Conservation (phyloP, 495 filamentous ascomycete species). For the Neurospora africana region DNA sequence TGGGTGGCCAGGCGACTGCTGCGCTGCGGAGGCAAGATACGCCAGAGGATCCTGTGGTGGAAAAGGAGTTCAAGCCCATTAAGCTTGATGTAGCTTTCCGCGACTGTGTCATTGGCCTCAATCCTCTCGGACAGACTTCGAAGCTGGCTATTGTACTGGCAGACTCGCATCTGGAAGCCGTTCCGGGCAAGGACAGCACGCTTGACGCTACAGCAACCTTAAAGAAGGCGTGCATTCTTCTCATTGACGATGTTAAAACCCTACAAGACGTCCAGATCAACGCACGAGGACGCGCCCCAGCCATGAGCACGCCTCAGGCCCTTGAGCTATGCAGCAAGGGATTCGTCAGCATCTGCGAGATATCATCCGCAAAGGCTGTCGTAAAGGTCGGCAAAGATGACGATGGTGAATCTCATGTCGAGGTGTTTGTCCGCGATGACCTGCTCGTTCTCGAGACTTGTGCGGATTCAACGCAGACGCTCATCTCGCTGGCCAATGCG, state of each 20-base stretch:
- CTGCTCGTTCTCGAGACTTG: conserved; percentile 88
- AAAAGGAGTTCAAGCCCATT: conserved; percentile 31
- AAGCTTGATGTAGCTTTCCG: conserved; percentile 63
- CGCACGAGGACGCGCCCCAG: conserved; percentile 33
- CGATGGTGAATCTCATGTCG: conserved; percentile 52
- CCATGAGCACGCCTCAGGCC: conserved; percentile 43
- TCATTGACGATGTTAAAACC: conserved; percentile 56
- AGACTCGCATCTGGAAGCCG: conserved; percentile 55
- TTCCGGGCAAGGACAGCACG: conserved; percentile 49
- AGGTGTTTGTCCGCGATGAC: conserved; percentile 73
- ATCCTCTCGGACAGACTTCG: conserved; percentile 63
- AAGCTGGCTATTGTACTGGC: conserved; percentile 71
- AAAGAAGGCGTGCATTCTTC: conserved; percentile 67
- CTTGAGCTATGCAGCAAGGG: conserved; percentile 56
- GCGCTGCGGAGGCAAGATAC: conserved; percentile 25
- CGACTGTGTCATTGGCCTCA: conserved; percentile 77
- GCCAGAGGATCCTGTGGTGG: background rate
- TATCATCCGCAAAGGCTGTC: conserved; percentile 63
- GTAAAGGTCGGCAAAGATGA: conserved; percentile 42
- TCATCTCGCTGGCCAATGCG: conserved; percentile 69
- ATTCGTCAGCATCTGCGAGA: conserved; percentile 73
- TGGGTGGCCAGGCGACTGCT: conserved; percentile 50
- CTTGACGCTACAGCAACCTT: conserved; percentile 54
- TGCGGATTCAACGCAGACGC: conserved; percentile 92
- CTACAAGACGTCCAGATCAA: conserved; percentile 33